Percentiles rank a stretch among this genome's conserved stretches.
phyloP scores from a whole-genome alignment of 495 filamentous ascomycete species.

The Aspergillus taichungensis region DNA sequence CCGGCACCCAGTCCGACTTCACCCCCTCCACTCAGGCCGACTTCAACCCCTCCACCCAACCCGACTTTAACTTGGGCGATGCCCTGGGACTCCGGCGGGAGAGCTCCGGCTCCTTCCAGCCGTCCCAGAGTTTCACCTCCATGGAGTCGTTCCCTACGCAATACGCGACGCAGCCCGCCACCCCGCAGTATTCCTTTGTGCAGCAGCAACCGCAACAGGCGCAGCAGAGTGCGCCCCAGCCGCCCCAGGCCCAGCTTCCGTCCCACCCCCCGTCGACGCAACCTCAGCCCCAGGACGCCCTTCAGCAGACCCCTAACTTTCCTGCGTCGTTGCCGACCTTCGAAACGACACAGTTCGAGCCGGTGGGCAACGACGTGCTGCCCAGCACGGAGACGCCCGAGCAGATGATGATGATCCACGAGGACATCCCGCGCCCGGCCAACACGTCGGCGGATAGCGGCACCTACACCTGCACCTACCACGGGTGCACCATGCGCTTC shows the following conservation, averaged over 20 bases:
- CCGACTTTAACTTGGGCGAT: slow-evolving; percentile 35
- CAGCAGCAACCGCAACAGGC: slow-evolving; percentile 37
- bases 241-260: no score
- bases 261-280: no score
- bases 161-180: slow-evolving; percentile 20
- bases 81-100: slow-evolving; percentile 32
- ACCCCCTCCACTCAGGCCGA: slow-evolving; percentile 7
- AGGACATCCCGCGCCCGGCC: slow-evolving; percentile 42
- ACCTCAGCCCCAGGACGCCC: slow-evolving; percentile 21
- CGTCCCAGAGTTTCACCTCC: slow-evolving; percentile 28
- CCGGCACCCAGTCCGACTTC: no score
- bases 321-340: slow-evolving; percentile 52
- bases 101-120: slow-evolving; percentile 39
- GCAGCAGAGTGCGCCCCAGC: slow-evolving; percentile 13
- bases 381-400: slow-evolving; percentile 19
- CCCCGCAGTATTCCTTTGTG: slow-evolving; percentile 23
- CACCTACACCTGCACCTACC: slow-evolving; percentile 92
- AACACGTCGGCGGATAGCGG: slow-evolving; percentile 67
- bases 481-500: slow-evolving; percentile 82
- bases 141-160: slow-evolving; percentile 37
- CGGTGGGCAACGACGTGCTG: slow-evolving; percentile 46
- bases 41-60: slow-evolving; percentile 21
- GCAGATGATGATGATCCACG: slow-evolving; percentile 20
- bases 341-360: slow-evolving; percentile 63
- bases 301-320: slow-evolving; percentile 50